Evolutionary conservation across 129 eudicot genomes (phyloP).

Genomic region (Ambrosia trifida): DNA sequence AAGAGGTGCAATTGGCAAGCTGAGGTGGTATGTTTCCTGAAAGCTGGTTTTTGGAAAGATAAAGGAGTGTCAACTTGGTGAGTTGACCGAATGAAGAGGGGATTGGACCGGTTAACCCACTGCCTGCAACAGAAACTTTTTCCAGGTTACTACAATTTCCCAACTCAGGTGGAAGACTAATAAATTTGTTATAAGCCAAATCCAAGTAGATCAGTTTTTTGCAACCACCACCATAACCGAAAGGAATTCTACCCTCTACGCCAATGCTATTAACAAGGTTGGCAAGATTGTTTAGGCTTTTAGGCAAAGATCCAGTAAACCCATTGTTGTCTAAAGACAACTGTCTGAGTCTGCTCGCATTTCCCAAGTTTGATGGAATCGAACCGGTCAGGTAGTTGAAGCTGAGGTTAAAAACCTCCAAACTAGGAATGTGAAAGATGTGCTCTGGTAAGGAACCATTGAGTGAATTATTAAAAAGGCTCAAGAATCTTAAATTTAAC

Average conservation of each 20-base stretch:
- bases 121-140: slow-evolving; percentile 42
- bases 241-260: slow-evolving; percentile 59
- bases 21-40: slow-evolving; percentile 74
- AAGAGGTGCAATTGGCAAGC: slow-evolving; percentile 59
- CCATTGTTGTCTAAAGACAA: slow-evolving; percentile 44
- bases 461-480: slow-evolving; percentile 46
- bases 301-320: slow-evolving; percentile 55
- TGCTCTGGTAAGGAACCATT: slow-evolving; percentile 58
- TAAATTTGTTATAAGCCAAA: slow-evolving; percentile 57
- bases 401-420: slow-evolving; percentile 39
- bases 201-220: slow-evolving; percentile 35
- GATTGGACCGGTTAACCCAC: slow-evolving; percentile 60
- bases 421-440: slow-evolving; percentile 47
- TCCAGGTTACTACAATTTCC: slow-evolving; percentile 66
- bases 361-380: slow-evolving; percentile 59
- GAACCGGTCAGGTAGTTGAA: slow-evolving; percentile 51
- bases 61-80: slow-evolving; percentile 41
- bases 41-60: slow-evolving; percentile 54
- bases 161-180: slow-evolving; percentile 55
- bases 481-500: slow-evolving; percentile 39
- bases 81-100: slow-evolving; percentile 70
- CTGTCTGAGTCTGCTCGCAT: slow-evolving; percentile 44
- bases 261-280: slow-evolving; percentile 50
- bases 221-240: slow-evolving; percentile 44
- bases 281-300: slow-evolving; percentile 50